phyloP scores from a whole-genome alignment of 2,329 filamentous ascomycete species.

The Ophiocordyceps sinensis region DNA sequence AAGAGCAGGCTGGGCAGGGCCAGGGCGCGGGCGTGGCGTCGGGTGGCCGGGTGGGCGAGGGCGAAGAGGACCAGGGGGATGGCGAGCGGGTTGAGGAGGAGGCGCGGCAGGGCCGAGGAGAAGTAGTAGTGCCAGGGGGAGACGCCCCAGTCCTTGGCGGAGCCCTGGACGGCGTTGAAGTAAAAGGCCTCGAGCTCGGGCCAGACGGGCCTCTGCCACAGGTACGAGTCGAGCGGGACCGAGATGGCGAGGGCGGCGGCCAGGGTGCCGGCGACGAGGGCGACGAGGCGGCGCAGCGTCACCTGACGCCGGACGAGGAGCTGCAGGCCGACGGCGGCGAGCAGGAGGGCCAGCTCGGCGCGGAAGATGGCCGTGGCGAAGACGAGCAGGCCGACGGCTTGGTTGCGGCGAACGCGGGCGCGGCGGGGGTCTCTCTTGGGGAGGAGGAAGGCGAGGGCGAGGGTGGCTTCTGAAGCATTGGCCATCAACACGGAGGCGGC shows the following conservation, averaged over 20 bases:
- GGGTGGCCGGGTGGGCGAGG: conserved; percentile 30
- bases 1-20: conserved; percentile 58
- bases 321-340: conserved; percentile 51
- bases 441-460: conserved; percentile 40
- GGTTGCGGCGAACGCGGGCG: conserved; percentile 32
- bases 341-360: conserved; percentile 72
- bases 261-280: conserved; percentile 51
- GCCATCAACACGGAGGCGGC: too few species aligned
- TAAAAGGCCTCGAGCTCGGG: conserved; percentile 81
- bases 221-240: conserved; percentile 73
- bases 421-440: conserved; percentile 15
- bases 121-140: conserved; percentile 83
- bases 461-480: conserved; percentile 51
- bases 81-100: conserved; percentile 67
- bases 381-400: conserved; percentile 63
- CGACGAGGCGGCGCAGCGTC: conserved; percentile 42
- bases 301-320: conserved; percentile 43
- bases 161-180: conserved; percentile 78
- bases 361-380: conserved; percentile 75
- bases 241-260: conserved; percentile 54
- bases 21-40: conserved; percentile 28
- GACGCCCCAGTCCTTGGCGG: conserved; percentile 76
- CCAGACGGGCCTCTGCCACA: conserved; percentile 84
- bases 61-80: conserved; percentile 41
- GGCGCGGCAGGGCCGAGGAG: conserved; percentile 60